phyloP scores from a whole-genome alignment of 768 basidiomycete species.

The Trametes punicea region DNA sequence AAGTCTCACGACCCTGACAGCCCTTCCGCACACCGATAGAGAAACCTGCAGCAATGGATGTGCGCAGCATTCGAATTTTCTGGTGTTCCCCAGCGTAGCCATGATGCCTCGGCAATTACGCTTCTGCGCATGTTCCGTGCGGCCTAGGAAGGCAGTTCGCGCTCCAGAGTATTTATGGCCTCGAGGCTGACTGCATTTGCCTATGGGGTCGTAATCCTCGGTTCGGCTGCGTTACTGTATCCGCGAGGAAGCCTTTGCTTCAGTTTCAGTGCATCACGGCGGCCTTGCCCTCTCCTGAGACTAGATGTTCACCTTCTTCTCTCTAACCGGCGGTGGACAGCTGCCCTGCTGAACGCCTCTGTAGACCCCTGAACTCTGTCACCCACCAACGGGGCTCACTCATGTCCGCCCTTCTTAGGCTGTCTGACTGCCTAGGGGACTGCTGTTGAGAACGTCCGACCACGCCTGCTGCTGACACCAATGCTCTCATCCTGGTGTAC shows the following conservation, averaged over 20 bases:
- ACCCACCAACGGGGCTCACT: background rate
- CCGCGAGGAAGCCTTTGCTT: background rate
- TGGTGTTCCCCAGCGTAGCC: too few species aligned
- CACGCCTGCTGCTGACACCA: too few species aligned
- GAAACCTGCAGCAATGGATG: background rate
- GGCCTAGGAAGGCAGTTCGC: background rate
- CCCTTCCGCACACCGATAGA: background rate
- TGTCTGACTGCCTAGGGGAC: background rate
- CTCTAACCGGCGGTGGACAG: conserved; percentile 1
- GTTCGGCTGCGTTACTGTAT: background rate
- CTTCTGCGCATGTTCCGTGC: background rate
- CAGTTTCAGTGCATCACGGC: conserved; percentile 1
- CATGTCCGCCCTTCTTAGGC: conserved; percentile 6
- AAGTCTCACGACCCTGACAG: background rate
- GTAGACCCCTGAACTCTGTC: conserved; percentile 7
- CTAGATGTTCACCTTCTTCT: background rate
- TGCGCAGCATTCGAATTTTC: background rate
- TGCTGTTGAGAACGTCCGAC: background rate
- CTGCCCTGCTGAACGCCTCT: background rate
- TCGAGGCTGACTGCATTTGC: background rate
- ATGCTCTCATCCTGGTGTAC: background rate
- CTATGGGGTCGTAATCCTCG: background rate
- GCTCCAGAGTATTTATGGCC: background rate
- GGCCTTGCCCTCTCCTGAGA: background rate
- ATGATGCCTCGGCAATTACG: background rate